Percentiles rank a stretch among this genome's conserved stretches.
phyloP scores from a whole-genome alignment of 2,329 filamentous ascomycete species.

The Alternaria solani region DNA sequence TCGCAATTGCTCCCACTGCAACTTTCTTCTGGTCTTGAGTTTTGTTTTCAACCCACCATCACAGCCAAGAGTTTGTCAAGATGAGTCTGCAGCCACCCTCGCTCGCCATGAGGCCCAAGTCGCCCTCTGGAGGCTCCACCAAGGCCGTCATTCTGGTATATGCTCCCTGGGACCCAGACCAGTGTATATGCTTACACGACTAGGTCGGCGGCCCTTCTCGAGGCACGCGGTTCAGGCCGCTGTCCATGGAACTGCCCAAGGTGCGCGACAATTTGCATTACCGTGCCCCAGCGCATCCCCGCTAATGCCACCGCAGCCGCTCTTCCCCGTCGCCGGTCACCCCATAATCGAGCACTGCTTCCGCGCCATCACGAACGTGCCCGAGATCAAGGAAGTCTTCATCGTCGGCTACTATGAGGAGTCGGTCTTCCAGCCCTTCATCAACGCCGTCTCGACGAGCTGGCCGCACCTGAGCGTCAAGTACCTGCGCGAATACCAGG shows the following conservation, averaged over 20 bases:
- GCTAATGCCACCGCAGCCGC: slow-evolving; percentile 67
- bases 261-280: slow-evolving; percentile 57
- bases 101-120: slow-evolving; percentile 47
- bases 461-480: slow-evolving; percentile 90
- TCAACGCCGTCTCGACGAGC: slow-evolving; percentile 85
- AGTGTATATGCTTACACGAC: slow-evolving; percentile 35
- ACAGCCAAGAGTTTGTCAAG: slow-evolving; percentile 14
- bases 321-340: slow-evolving; percentile 98
- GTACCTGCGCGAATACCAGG: slow-evolving; percentile 97
- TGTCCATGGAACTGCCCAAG: slow-evolving; percentile 96
- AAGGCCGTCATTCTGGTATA: slow-evolving; percentile 94
- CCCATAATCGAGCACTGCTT: slow-evolving; percentile 99
- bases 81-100: slow-evolving; percentile 51
- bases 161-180: slow-evolving; percentile 25
- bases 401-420: slow-evolving; percentile 99
- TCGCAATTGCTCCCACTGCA: slow-evolving; percentile 31
- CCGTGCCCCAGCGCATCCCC: slow-evolving; percentile 19
- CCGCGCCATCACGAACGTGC: slow-evolving; percentile 87
- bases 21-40: slow-evolving; percentile 13
- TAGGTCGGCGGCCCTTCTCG: slow-evolving; percentile 94
- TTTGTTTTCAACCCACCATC: not conserved
- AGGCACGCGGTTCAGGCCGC: slow-evolving; percentile 92
- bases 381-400: slow-evolving; percentile 93
- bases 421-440: slow-evolving; percentile 95
- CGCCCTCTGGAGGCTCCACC: slow-evolving; percentile 63